These are phyloP conservation scores for Leccinum disarticulatum DNA, from an alignment of 768 basidiomycete genomes.

Conservation along the genomic window DNA sequence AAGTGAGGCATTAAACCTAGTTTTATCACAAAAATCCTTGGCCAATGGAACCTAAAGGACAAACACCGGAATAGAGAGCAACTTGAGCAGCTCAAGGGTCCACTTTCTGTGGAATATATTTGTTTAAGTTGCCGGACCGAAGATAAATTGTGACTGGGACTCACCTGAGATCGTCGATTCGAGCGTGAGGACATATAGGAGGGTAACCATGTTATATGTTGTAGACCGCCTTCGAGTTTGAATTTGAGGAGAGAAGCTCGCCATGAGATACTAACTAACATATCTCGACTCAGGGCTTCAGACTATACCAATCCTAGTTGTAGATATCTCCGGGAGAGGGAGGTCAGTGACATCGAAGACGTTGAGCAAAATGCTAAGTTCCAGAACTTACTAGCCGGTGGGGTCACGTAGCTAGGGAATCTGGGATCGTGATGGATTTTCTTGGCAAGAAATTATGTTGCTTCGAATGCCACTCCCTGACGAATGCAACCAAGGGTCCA, in stretches of 20 bases:
- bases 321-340: background rate
- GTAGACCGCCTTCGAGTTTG: background rate
- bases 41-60: background rate
- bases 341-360: background rate
- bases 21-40: background rate
- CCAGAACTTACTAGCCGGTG: background rate
- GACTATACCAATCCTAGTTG: background rate
- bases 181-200: background rate
- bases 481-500: background rate
- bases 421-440: background rate
- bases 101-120: background rate
- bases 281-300: background rate
- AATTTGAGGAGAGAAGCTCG: background rate
- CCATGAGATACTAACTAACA: background rate
- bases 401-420: background rate
- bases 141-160: background rate
- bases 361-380: background rate
- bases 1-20: background rate
- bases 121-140: background rate
- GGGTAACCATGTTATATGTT: background rate
- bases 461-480: background rate
- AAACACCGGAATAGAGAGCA: background rate
- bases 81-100: background rate
- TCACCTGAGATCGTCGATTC: background rate
- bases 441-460: background rate